These are phyloP conservation scores for Monilinia laxa DNA, from an alignment of 2,329 filamentous ascomycete species.

Conservation along the genomic window DNA sequence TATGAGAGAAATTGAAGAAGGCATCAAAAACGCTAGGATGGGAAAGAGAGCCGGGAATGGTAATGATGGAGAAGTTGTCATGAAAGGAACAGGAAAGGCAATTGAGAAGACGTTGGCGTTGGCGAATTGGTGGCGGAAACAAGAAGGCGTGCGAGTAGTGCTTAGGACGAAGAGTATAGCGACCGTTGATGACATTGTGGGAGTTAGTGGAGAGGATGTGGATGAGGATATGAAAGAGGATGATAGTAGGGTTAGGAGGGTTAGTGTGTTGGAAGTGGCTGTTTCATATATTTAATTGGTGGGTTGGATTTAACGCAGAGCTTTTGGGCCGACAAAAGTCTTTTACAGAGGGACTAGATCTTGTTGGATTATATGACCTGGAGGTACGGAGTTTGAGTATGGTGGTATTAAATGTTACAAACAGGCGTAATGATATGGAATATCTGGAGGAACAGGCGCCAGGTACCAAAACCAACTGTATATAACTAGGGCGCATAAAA, in stretches of 20 bases:
- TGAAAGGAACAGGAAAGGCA: slow-evolving; percentile 40
- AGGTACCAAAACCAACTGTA: background rate
- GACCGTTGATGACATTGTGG: slow-evolving; percentile 40
- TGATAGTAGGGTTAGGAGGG: slow-evolving; percentile 36
- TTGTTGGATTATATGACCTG: background rate
- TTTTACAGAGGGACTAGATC: background rate
- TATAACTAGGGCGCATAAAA: background rate
- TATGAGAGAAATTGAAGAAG: slow-evolving; percentile 29
- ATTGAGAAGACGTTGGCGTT: slow-evolving; percentile 37
- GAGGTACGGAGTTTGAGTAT: background rate
- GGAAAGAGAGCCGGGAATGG: slow-evolving; percentile 25
- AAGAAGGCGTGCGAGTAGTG: slow-evolving; percentile 36
- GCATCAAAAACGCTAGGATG: slow-evolving; percentile 23
- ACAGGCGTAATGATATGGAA: background rate
- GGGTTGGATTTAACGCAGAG: background rate
- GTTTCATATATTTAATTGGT: slow-evolving; percentile 26
- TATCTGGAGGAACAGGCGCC: background rate
- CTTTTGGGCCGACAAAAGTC: background rate
- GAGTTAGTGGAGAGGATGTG: slow-evolving; percentile 23
- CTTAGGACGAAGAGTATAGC: slow-evolving; percentile 40
- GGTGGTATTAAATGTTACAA: background rate
- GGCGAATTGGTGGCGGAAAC: slow-evolving; percentile 34
- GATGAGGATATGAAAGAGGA: slow-evolving; percentile 27
- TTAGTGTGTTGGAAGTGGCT: slow-evolving; percentile 38
- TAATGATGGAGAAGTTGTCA: slow-evolving; percentile 33